Conservation (phyloP, 2,329 filamentous ascomycete genomes). For the Tolypocladium pustulatum region DNA sequence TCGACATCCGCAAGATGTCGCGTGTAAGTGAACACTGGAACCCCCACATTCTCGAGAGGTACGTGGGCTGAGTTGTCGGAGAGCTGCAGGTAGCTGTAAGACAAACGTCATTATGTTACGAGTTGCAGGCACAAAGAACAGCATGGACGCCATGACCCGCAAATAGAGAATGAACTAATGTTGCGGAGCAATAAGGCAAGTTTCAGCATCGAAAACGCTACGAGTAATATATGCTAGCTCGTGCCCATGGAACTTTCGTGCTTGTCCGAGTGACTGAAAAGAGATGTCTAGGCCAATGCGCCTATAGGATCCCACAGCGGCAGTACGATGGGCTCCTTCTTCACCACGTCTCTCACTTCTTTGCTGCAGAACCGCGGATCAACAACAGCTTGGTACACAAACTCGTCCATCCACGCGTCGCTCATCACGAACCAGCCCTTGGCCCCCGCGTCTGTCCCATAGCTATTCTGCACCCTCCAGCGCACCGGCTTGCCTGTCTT, state of each 20-base stretch:
- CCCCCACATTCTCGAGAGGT: not conserved
- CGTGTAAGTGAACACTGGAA: not conserved
- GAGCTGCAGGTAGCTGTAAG: not conserved
- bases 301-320: constrained; percentile 79
- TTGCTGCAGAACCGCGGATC: constrained; percentile 57
- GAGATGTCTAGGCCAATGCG: constrained; percentile 43
- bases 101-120: not conserved
- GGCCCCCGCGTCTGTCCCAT: constrained; percentile 59
- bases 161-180: not conserved
- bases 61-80: not conserved
- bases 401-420: constrained; percentile 70
- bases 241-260: not conserved
- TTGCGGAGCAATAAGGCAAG: not conserved
- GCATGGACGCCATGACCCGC: not conserved
- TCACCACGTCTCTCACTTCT: constrained; percentile 59
- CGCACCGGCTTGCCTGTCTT: constrained; percentile 52
- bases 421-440: constrained; percentile 88
- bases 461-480: constrained; percentile 84
- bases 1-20: not conserved
- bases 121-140: not conserved
- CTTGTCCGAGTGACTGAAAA: not conserved
- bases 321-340: constrained; percentile 58
- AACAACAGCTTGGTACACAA: constrained; percentile 78
- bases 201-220: not conserved
- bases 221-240: not conserved